Percentiles rank a stretch among this genome's conserved stretches.
These are phyloP conservation scores for Phytophthora aleatoria DNA, from an alignment of 352 stramenopile genomes.

Conservation along the genomic window DNA sequence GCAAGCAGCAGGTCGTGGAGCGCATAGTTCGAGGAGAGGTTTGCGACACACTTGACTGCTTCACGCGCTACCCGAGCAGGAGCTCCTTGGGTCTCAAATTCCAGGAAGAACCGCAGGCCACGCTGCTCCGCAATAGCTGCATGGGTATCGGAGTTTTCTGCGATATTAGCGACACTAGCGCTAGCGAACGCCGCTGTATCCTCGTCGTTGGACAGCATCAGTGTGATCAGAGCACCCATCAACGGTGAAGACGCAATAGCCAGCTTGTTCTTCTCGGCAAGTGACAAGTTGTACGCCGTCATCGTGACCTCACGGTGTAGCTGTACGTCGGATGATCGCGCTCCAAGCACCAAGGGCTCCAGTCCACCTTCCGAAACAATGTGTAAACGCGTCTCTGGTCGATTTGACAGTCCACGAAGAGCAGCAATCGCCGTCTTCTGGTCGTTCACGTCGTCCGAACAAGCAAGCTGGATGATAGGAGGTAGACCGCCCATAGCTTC, in stretches of 20 bases:
- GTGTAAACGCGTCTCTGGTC: conserved; percentile 77
- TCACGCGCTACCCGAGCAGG: conserved; percentile 51
- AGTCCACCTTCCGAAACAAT: conserved; percentile 92
- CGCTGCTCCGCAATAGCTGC: conserved; percentile 72
- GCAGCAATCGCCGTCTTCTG: conserved; percentile 92
- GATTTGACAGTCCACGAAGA: conserved; percentile 89
- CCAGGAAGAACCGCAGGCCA: conserved; percentile 79
- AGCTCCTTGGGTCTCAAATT: conserved; percentile 51
- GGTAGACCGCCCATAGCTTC: conserved; percentile 92
- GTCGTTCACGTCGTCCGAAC: conserved; percentile 87
- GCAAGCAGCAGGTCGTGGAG: conserved; percentile 88
- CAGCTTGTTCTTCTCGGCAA: conserved; percentile 96
- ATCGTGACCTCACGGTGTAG: conserved; percentile 91
- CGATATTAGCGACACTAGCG: conserved; percentile 91
- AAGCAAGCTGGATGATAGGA: conserved; percentile 96
- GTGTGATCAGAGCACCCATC: conserved; percentile 78
- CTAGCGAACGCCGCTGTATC: conserved; percentile 73
- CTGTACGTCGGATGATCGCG: conserved; percentile 64
- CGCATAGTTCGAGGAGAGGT: conserved; percentile 80
- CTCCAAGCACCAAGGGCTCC: conserved; percentile 86
- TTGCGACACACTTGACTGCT: conserved; percentile 76
- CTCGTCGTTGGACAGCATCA: conserved; percentile 86
- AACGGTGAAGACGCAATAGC: conserved; percentile 86
- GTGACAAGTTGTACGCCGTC: conserved; percentile 90
- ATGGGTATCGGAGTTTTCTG: conserved; percentile 92